phyloP scores from a whole-genome alignment of 73 alveolate genomes.

The Paramecium sonneborni region DNA sequence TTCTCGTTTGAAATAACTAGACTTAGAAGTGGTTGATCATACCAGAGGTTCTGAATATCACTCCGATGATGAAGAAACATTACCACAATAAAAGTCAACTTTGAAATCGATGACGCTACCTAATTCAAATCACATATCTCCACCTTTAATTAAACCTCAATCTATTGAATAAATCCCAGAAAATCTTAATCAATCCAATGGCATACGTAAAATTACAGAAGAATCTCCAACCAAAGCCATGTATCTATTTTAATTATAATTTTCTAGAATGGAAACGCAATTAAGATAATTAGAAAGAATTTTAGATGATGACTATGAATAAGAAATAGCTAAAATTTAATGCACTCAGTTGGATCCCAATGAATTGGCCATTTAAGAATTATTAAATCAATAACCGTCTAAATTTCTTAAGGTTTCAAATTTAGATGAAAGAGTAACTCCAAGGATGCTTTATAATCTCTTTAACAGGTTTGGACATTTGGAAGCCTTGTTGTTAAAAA shows the following conservation, averaged over 20 bases:
- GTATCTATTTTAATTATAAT: background rate
- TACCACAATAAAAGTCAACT: background rate
- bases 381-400: background rate
- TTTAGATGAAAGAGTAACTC: slow-evolving; percentile 42
- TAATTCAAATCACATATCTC: background rate
- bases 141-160: background rate
- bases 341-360: background rate
- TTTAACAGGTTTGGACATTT: slow-evolving; percentile 43
- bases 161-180: background rate
- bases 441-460: slow-evolving; percentile 20
- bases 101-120: slow-evolving; percentile 35
- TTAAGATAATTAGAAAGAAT: background rate
- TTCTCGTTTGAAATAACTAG: slow-evolving; percentile 10
- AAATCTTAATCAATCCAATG: background rate
- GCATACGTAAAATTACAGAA: background rate
- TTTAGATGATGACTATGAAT: slow-evolving; percentile 21
- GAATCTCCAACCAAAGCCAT: slow-evolving; percentile 19
- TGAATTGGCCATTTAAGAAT: background rate
- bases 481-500: background rate
- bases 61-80: background rate
- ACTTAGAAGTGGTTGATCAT: slow-evolving; percentile 42
- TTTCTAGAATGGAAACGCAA: background rate
- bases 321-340: slow-evolving; percentile 1
- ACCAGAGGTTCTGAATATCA: slow-evolving; percentile 33
- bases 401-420: background rate